Percentiles rank a stretch among this genome's conserved stretches.
Evolutionary conservation across 306 rosid species (phyloP).

Genomic region (Prunus campanulata): DNA sequence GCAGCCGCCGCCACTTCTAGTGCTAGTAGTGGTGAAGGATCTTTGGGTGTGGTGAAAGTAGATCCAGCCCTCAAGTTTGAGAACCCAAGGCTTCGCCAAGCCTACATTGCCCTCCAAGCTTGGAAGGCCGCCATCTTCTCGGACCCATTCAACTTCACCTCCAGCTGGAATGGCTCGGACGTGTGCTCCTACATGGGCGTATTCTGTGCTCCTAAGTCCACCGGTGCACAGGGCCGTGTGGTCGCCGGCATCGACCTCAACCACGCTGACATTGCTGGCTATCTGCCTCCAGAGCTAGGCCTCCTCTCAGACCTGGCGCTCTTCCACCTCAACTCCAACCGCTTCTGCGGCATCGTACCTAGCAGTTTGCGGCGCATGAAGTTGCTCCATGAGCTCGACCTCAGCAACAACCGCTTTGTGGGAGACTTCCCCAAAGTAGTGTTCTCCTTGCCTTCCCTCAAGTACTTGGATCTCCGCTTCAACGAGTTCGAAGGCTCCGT

Average conservation of each 20-base stretch:
- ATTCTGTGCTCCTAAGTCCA: conserved; percentile 5
- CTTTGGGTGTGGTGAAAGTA: not conserved
- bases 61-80: conserved; percentile 22
- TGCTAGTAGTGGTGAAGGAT: not conserved
- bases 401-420: conserved; percentile 31
- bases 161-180: conserved; percentile 26
- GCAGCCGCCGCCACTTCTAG: not conserved
- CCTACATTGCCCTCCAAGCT: conserved; percentile 30
- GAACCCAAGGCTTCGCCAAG: conserved; percentile 17
- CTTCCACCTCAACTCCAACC: conserved; percentile 32
- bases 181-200: conserved; percentile 32
- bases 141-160: conserved; percentile 29
- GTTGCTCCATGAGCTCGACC: conserved; percentile 29
- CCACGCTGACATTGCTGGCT: conserved; percentile 32
- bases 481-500: conserved; percentile 31
- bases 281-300: conserved; percentile 26
- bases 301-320: conserved; percentile 28
- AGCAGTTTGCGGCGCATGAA: conserved; percentile 12
- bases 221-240: not conserved
- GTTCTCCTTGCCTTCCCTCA: conserved; percentile 28
- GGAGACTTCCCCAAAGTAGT: conserved; percentile 23
- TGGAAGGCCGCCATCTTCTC: conserved; percentile 34
- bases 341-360: conserved; percentile 31
- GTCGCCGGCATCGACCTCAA: conserved; percentile 32
- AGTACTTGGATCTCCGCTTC: conserved; percentile 27